Conservation (phyloP, 2,329 filamentous ascomycete species). For the Pseudocercospora fuligena region DNA sequence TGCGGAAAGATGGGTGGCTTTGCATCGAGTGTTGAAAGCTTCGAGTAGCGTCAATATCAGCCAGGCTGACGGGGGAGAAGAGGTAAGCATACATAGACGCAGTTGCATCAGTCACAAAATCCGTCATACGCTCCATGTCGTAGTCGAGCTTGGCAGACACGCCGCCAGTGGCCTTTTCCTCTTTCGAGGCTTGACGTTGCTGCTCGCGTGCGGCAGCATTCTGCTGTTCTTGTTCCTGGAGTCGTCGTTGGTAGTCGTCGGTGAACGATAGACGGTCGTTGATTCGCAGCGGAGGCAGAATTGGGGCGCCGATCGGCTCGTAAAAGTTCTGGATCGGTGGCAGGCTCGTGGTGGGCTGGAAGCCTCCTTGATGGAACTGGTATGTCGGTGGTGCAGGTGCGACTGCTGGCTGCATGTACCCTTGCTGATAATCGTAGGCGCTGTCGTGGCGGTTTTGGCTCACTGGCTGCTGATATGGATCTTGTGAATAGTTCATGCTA, state of each 20-base stretch:
- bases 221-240: constrained; percentile 46
- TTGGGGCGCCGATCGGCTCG: constrained; percentile 50
- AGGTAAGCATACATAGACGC: constrained; percentile 69
- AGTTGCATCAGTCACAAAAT: constrained; percentile 91
- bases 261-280: constrained; percentile 45
- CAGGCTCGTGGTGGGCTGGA: constrained; percentile 38
- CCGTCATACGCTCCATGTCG: constrained; percentile 93
- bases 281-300: constrained; percentile 54
- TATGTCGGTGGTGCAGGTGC: constrained; percentile 39
- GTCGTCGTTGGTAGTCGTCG: constrained; percentile 45
- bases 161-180: constrained; percentile 75
- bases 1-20: constrained; percentile 77
- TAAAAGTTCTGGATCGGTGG: constrained; percentile 47
- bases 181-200: constrained; percentile 54
- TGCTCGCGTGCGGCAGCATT: constrained; percentile 40
- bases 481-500: constrained; percentile 52
- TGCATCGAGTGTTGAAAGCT: constrained; percentile 66
- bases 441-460: constrained; percentile 47
- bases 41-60: constrained; percentile 67
- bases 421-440: constrained; percentile 51
- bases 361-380: constrained; percentile 38
- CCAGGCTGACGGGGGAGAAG: constrained; percentile 59
- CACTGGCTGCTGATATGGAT: constrained; percentile 47
- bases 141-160: constrained; percentile 95
- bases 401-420: constrained; percentile 48